Evolutionary conservation across 2,329 filamentous ascomycete species (phyloP).

Genomic region (Raffaelea deltoideospora): DNA sequence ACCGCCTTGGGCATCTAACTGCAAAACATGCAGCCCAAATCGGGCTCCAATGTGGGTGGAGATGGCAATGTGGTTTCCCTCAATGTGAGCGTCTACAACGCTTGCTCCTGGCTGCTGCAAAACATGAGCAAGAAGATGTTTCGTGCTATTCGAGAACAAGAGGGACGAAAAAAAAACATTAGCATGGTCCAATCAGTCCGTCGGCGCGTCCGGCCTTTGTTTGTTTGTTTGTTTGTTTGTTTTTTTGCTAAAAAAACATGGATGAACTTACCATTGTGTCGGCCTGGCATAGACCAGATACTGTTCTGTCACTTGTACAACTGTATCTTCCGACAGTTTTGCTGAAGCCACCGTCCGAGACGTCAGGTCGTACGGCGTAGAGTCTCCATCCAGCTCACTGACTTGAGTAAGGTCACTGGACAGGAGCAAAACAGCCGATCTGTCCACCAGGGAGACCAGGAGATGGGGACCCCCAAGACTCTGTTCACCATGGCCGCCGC

Average conservation of each 20-base stretch:
- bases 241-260: not conserved
- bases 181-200: too few species aligned
- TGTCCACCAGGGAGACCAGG: conserved; percentile 33
- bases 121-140: not conserved
- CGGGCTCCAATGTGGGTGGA: conserved; percentile 21
- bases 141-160: too few species aligned
- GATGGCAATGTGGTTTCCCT: conserved; percentile 23
- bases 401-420: conserved; percentile 30
- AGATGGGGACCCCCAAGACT: conserved; percentile 21
- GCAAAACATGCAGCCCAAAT: conserved; percentile 25
- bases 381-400: conserved; percentile 23
- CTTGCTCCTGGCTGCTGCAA: conserved; percentile 1
- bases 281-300: conserved; percentile 24
- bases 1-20: conserved; percentile 12
- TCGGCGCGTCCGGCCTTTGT: too few species aligned
- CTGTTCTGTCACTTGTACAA: conserved; percentile 40
- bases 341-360: conserved; percentile 35
- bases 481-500: too few species aligned
- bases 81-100: conserved; percentile 28
- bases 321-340: conserved; percentile 18
- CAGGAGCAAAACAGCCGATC: conserved; percentile 31
- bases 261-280: conserved; percentile 18
- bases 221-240: too few species aligned
- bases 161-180: too few species aligned
- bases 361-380: conserved; percentile 32